Evolutionary conservation across 257 asterid species (phyloP).

Genomic region (Capsicum rhomboideum): DNA sequence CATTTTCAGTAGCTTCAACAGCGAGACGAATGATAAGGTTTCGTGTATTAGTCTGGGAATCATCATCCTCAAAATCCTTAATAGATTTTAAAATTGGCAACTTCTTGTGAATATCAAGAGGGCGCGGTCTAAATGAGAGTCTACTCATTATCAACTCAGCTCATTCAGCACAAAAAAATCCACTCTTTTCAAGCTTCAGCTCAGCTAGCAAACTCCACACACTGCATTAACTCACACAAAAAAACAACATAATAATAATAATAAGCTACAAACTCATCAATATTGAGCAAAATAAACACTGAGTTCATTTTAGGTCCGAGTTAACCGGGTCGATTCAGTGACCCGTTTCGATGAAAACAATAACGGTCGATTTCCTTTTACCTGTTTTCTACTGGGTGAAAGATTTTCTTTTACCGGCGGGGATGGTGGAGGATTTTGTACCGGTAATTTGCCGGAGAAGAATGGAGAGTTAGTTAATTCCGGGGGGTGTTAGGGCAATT

Average conservation of each 20-base stretch:
- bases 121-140: conserved; percentile 97
- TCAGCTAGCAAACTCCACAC: conserved; percentile 17
- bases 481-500: background rate
- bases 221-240: background rate
- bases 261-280: background rate
- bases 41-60: conserved; percentile 71
- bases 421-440: background rate
- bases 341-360: background rate
- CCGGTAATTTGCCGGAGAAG: background rate
- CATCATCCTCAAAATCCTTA: conserved; percentile 97
- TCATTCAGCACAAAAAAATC: conserved; percentile 14
- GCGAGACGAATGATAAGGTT: conserved; percentile 77
- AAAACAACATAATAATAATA: background rate
- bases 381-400: background rate
- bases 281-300: background rate
- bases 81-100: conserved; percentile 85
- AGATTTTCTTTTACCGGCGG: background rate
- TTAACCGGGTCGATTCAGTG: background rate
- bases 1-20: conserved; percentile 49
- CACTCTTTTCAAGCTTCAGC: conserved; percentile 4
- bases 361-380: background rate
- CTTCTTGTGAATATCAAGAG: conserved; percentile 93
- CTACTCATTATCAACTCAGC: conserved; percentile 83
- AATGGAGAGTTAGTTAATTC: background rate
- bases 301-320: background rate